Conservation (phyloP, 306 rosid genomes). For the Dalbergia cultrata region DNA sequence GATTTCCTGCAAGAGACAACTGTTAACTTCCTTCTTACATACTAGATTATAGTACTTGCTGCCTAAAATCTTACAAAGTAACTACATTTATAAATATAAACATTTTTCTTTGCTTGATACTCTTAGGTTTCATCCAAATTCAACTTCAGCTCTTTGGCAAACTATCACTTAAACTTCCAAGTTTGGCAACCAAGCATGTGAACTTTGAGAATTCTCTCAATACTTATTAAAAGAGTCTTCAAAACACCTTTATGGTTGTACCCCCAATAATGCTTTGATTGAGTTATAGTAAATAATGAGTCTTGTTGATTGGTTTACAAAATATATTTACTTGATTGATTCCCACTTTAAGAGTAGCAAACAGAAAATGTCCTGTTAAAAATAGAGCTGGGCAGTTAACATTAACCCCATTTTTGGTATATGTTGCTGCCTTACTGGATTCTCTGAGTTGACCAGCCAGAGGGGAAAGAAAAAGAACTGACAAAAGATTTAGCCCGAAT, state of each 20-base stretch:
- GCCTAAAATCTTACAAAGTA: background rate
- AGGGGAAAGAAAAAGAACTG: background rate
- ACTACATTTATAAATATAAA: background rate
- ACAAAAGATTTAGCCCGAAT: background rate
- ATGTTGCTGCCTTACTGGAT: slow-evolving; percentile 11
- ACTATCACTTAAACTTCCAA: background rate
- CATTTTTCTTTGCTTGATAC: slow-evolving; percentile 11
- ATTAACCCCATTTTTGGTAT: slow-evolving; percentile 12
- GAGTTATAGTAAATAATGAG: background rate
- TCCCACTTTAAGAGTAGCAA: background rate
- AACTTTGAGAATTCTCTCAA: background rate
- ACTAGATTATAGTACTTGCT: background rate
- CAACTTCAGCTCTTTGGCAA: background rate
- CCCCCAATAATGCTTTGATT: background rate
- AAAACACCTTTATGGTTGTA: background rate
- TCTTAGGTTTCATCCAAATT: background rate
- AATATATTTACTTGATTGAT: background rate
- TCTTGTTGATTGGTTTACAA: background rate
- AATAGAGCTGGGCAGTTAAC: background rate
- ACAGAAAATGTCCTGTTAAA: background rate
- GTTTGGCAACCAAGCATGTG: background rate
- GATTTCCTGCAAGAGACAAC: background rate
- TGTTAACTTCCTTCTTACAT: background rate
- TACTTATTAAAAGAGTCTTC: slow-evolving; percentile 12
- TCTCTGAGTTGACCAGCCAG: background rate